These are phyloP conservation scores for Suillus cothurnatus DNA, from an alignment of 768 basidiomycete genomes.

Conservation along the genomic window DNA sequence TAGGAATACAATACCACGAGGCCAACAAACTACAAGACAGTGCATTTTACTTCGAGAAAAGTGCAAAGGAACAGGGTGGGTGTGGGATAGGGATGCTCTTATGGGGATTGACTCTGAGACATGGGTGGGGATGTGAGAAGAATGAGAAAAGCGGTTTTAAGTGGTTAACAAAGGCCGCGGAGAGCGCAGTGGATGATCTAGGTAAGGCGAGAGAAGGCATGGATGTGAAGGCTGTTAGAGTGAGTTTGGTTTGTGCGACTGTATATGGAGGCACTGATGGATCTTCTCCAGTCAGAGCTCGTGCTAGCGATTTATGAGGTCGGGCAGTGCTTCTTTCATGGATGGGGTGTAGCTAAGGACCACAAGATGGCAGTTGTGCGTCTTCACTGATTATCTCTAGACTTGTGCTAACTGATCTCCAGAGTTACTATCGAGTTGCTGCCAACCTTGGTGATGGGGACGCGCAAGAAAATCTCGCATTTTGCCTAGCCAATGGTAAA, in stretches of 20 bases:
- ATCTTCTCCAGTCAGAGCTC: conserved; percentile 61
- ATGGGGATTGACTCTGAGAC: conserved; percentile 84
- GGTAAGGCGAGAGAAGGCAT: conserved; percentile 60
- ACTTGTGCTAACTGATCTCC: conserved; percentile 7
- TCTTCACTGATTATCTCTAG: conserved; percentile 16
- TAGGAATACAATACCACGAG: conserved; percentile 80
- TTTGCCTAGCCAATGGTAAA: conserved; percentile 83
- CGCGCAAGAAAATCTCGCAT: conserved; percentile 84
- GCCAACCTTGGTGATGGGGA: conserved; percentile 85
- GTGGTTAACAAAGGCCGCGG: conserved; percentile 84
- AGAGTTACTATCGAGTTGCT: conserved; percentile 86
- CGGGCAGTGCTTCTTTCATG: conserved; percentile 90
- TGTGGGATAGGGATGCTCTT: conserved; percentile 91
- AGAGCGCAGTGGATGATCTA: conserved; percentile 75
- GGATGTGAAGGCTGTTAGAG: conserved; percentile 58
- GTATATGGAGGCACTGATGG: not conserved
- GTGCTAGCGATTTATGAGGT: conserved; percentile 91
- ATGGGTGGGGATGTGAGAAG: conserved; percentile 87
- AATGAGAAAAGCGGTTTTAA: conserved; percentile 79
- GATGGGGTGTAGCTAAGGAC: conserved; percentile 87
- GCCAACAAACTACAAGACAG: conserved; percentile 69
- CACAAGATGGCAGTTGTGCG: conserved; percentile 87
- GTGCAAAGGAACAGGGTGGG: conserved; percentile 73
- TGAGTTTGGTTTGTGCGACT: conserved; percentile 23
- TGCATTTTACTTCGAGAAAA: conserved; percentile 73